Conservation (phyloP, 140 eudicot species). For the Senecio squalidus region DNA sequence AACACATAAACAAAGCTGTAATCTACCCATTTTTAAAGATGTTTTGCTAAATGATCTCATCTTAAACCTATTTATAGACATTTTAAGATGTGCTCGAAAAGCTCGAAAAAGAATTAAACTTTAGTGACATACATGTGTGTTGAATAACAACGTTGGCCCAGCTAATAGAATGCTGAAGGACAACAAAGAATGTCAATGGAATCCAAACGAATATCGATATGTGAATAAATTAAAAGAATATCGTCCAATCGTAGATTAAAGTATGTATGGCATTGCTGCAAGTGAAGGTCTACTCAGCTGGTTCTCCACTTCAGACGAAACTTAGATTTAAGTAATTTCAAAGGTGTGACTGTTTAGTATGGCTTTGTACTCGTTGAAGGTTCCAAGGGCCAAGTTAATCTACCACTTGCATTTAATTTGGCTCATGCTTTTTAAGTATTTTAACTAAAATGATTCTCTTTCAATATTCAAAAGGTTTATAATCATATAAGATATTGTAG, state of each 20-base stretch:
- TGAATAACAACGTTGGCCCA: slow-evolving; percentile 24
- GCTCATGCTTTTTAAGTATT: slow-evolving; percentile 10
- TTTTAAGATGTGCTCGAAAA: slow-evolving; percentile 2
- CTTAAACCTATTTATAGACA: slow-evolving; percentile 26
- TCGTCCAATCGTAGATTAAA: slow-evolving; percentile 19
- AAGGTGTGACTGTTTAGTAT: background rate
- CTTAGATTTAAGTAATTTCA: background rate
- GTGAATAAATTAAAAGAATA: background rate
- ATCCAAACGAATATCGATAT: slow-evolving; percentile 14
- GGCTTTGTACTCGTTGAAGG: slow-evolving; percentile 17
- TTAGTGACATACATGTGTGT: slow-evolving; percentile 22
- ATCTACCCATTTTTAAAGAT: slow-evolving; percentile 23
- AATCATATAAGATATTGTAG: background rate
- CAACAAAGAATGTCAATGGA: slow-evolving; percentile 16
- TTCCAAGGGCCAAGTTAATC: slow-evolving; percentile 25
- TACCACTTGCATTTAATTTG: slow-evolving; percentile 18
- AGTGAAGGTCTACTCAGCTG: slow-evolving; percentile 28
- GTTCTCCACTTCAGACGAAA: background rate
- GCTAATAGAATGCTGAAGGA: background rate
- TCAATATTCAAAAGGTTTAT: slow-evolving; percentile 6
- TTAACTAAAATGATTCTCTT: slow-evolving; percentile 7
- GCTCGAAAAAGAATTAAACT: background rate
- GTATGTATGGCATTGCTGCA: background rate
- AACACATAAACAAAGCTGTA: slow-evolving; percentile 20
- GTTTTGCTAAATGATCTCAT: slow-evolving; percentile 15